Base-by-base conservation (phyloP, 345 rosid genomes). In the Brassica nigra region DNA sequence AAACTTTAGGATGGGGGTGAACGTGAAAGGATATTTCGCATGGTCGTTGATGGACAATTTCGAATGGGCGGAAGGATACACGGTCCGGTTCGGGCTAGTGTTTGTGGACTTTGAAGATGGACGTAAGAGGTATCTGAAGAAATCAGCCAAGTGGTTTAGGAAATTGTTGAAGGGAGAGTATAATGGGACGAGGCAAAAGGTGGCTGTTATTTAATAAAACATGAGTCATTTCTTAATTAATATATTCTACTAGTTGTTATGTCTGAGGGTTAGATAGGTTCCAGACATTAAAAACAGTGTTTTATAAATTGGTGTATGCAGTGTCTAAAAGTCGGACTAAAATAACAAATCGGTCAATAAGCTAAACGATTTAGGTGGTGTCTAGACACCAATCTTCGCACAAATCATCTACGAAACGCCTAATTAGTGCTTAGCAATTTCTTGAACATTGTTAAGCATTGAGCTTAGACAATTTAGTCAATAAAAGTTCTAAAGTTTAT, bases 21-120 rank as follows among this genome's bases (percentile, higher is more conserved):
- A 80, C 30, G 86, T 82, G n/a, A 82, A 80, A 29, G 89, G 87
- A 49, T 86, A 73, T 29, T 82, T 77, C 2, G 81, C 79, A 1
- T 86, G 88, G 87, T 84, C 88, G 4, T 72, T 84, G 79, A 62
- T 82, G 44, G 88, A 86, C 30, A 78, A 84, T 52, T 84, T 75
- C 18, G 87, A 86, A 54, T 86, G 89, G 87, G 5, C 33, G 10
- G 61, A 76, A 29, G 89, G 89, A 5, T 86, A 86, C 71, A 79
- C 82, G 0, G 71, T 55, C 28, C 79, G 87, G 7, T 84, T 80
- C 64, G 89, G 89, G 7, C 59, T 86, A 14, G 81, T 75, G 23
- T 86, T 42, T 54, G 87, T 86, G 8, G 87, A 86, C 44, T 86
- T 42, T 74, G 68, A 75, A 68, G 63, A 80, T 54, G 70, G 74